Evolutionary conservation across 352 stramenopile genomes (phyloP).

Genomic region (Phytopythium vexans): DNA sequence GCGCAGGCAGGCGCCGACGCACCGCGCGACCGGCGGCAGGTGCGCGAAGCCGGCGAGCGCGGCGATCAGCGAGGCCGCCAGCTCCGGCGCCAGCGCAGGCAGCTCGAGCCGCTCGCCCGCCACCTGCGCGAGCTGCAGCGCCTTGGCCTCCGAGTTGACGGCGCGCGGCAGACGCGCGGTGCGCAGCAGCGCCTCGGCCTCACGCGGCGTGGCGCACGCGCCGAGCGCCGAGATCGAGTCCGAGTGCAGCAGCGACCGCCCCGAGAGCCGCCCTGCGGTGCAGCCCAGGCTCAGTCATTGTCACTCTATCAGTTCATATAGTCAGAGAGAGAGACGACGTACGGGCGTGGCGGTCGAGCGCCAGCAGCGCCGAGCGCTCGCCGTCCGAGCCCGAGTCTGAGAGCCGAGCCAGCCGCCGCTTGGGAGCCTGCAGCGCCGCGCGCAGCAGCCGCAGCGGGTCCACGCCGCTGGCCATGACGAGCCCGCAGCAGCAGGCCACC

Average conservation of each 20-base stretch:
- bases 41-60: constrained; percentile 53
- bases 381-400: constrained; percentile 31
- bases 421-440: constrained; percentile 52
- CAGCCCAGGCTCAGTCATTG: neutral
- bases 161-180: constrained; percentile 47
- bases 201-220: constrained; percentile 25
- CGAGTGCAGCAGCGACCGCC: constrained; percentile 65
- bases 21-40: constrained; percentile 42
- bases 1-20: constrained; percentile 58
- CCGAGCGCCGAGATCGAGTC: constrained; percentile 55
- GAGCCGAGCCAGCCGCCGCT: constrained; percentile 6
- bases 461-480: constrained; percentile 53
- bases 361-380: constrained; percentile 54
- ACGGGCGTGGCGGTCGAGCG: constrained; percentile 34
- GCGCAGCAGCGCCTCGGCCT: constrained; percentile 64
- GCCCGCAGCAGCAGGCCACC: constrained; percentile 32
- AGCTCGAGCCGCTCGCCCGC: constrained; percentile 39
- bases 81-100: constrained; percentile 23
- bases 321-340: constrained; percentile 5
- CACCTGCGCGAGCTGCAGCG: constrained; percentile 69
- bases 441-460: constrained; percentile 60
- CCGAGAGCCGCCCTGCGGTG: constrained; percentile 12
- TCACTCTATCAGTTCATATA: no score
- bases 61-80: constrained; percentile 49
- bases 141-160: constrained; percentile 71